Evolutionary conservation across 2,329 filamentous ascomycete species (phyloP), one percentile per base, ranked within the genome.

Genomic region (Cladosporium velox): DNA sequence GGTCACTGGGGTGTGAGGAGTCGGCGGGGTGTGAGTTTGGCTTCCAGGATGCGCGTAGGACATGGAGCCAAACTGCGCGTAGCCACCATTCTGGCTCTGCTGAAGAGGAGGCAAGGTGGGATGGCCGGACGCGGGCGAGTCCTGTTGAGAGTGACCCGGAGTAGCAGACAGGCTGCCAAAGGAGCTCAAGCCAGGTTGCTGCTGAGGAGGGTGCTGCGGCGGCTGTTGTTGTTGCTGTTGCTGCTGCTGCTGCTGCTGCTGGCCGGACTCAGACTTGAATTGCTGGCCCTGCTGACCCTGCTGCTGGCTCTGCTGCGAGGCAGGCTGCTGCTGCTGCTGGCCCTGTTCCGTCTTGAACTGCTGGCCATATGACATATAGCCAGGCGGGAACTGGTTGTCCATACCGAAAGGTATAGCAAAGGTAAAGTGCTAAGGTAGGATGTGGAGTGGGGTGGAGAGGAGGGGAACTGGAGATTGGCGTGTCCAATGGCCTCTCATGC

Each of bases 101-200:
- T 78, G 41, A 55, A 78, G 69, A 28, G 76, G 76, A 28, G 76
- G 76, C n/a, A 78, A 70, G 12, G 75, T 78, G 21, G 73, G 70
- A 67, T 73, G 73, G 71, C 72, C 51, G 18, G 61, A 64, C 4
- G 61, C 61, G 66, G 65, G 38, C 64, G 67, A 35, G 66, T 67
- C 66, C 34, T 67, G 68, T 41, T 72, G 70, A 12, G 61, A 62
- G 57, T 72, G 64, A 34, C 21, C n/a, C 2, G 64, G 64, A 71
- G 61, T 74, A 70, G 67, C 68, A 28, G 71, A 71, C 38, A 74
- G 68, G 59, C 64, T 70, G 62, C 71, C 72, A 52, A 72, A 74
- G 34, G 71, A 70, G 26, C 58, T 59, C 49, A 64, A n/a, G 65
- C 69, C 59, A 72, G 63, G 41, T 54, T 55, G 51, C 44, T 69